A percentile compares a stretch with the other conserved stretches of the same genome.
Conservation (phyloP, 768 basidiomycete species). For the Brasilioporus rufonigricans region DNA sequence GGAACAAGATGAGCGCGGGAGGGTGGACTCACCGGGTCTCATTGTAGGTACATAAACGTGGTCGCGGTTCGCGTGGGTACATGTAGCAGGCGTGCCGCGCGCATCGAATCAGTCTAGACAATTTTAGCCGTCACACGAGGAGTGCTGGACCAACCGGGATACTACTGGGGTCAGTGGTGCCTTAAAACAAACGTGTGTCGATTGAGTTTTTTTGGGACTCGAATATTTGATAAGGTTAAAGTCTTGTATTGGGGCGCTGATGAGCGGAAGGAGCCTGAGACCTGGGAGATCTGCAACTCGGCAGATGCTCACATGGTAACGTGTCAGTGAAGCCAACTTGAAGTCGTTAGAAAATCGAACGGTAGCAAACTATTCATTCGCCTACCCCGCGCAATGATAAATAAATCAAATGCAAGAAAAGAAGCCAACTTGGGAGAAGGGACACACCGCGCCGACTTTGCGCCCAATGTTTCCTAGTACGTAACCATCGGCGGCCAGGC, state of each 20-base stretch:
- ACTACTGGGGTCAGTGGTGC: neutral
- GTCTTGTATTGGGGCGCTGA: neutral
- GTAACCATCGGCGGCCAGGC: too few species aligned
- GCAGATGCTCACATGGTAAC: neutral
- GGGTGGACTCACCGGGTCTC: neutral
- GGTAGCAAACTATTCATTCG: neutral
- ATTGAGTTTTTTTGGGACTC: neutral
- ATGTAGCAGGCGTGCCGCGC: neutral
- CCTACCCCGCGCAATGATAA: neutral
- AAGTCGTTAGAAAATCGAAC: neutral
- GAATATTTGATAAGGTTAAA: neutral
- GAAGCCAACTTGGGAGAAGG: too few species aligned
- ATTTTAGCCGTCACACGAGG: neutral
- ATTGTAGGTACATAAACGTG: neutral
- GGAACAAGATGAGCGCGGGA: neutral
- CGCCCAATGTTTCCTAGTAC: too few species aligned
- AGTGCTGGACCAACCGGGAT: neutral
- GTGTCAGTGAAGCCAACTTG: neutral
- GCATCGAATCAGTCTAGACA: neutral
- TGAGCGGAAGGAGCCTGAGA: neutral
- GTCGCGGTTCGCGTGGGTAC: neutral
- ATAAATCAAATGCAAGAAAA: too few species aligned
- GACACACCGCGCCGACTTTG: too few species aligned
- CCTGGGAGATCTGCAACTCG: neutral
- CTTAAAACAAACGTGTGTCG: conserved; percentile 3